Conservation (phyloP, 805 yeast species). For the Yarrowia deformans region DNA sequence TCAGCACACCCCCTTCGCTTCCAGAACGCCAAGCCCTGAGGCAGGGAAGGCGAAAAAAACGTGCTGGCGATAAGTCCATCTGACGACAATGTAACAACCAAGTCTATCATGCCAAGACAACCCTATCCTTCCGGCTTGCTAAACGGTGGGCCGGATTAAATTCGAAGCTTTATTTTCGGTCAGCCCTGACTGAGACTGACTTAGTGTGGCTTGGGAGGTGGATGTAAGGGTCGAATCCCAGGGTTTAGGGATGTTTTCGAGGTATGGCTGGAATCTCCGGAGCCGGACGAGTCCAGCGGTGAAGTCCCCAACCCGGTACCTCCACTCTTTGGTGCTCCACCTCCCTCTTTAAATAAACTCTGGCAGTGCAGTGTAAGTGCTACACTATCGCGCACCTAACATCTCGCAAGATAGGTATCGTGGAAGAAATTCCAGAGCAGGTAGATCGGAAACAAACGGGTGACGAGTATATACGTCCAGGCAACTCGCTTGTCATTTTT, state of each 20-base stretch:
- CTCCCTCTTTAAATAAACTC: neutral
- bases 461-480: neutral
- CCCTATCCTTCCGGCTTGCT: conserved; percentile 9
- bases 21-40: neutral
- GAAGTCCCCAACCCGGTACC: neutral
- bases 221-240: too few relatives aligned
- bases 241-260: neutral
- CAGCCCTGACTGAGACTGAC: neutral
- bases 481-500: neutral
- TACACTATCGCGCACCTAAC: neutral
- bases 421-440: neutral
- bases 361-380: conserved; percentile 19
- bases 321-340: neutral
- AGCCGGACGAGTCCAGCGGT: neutral
- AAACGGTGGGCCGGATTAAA: conserved; percentile 34
- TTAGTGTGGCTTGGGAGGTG: conserved; percentile 7
- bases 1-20: neutral
- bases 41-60: neutral
- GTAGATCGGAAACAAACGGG: neutral
- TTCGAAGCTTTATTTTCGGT: conserved; percentile 1
- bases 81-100: neutral
- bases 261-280: neutral
- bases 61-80: conserved; percentile 7
- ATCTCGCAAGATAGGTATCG: too few relatives aligned
- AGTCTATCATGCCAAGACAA: conserved; percentile 26